phyloP scores from a whole-genome alignment of 2,329 filamentous ascomycete species.

The Ophiostoma pallidulum region DNA sequence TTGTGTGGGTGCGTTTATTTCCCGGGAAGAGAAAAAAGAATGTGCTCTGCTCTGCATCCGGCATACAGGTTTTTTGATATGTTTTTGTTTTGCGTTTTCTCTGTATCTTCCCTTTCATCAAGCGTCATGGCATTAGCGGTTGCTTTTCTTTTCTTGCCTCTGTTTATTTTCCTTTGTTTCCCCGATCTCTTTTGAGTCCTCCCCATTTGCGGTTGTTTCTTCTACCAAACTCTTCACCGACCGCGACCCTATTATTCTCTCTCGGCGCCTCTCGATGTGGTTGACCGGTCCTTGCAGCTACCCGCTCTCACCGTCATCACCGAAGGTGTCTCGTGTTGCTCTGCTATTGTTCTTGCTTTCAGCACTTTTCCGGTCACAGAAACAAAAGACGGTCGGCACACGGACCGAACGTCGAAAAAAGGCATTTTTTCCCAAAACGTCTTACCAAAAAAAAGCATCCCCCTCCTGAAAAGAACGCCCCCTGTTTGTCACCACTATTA shows the following conservation, averaged over 20 bases:
- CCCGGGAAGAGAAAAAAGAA: conserved; percentile 25
- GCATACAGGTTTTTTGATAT: conserved; percentile 28
- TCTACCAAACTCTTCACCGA: conserved; percentile 2
- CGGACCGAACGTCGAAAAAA: conserved; percentile 5
- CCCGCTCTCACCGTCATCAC: neutral
- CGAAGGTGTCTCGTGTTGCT: neutral
- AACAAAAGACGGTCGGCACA: conserved; percentile 7
- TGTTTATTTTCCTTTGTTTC: conserved; percentile 23
- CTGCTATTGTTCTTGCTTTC: neutral
- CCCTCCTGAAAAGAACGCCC: neutral
- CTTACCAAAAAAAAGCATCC: conserved; percentile 8
- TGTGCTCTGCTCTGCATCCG: conserved; percentile 37
- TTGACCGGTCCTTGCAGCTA: too few relatives aligned
- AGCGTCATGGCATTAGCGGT: conserved; percentile 41
- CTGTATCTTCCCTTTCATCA: conserved; percentile 21
- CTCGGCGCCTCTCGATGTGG: neutral
- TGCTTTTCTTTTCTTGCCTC: conserved; percentile 26
- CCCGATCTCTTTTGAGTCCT: conserved; percentile 6
- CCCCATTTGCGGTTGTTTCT: neutral
- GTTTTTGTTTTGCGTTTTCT: conserved; percentile 23
- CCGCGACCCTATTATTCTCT: neutral
- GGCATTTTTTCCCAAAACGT: neutral
- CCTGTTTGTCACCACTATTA: conserved; percentile 4
- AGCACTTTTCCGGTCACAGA: neutral
- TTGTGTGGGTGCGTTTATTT: conserved; percentile 25